Conservation (phyloP, 2,329 filamentous ascomycete genomes). For the Eurotiales sp. region DNA sequence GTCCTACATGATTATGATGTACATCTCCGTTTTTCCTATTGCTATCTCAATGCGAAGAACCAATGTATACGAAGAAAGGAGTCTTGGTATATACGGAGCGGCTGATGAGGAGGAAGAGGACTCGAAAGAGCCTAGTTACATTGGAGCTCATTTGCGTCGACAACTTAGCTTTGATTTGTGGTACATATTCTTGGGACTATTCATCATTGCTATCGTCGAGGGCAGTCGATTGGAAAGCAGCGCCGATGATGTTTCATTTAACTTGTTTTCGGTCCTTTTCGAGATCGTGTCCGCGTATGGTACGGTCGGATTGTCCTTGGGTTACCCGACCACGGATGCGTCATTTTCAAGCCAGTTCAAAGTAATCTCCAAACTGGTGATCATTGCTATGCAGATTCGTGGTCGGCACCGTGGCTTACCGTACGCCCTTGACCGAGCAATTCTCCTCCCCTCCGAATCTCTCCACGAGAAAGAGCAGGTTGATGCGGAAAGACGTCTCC, state of each 20-base stretch:
- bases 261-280: constrained; percentile 69
- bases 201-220: constrained; percentile 88
- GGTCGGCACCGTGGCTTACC: constrained; percentile 63
- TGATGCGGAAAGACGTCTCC: constrained; percentile 46
- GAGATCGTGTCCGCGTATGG: constrained; percentile 90
- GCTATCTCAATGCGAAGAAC: constrained; percentile 91
- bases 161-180: constrained; percentile 97
- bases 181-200: constrained; percentile 92
- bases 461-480: constrained; percentile 58
- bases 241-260: constrained; percentile 54
- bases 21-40: constrained; percentile 94
- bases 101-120: constrained; percentile 56
- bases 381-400: constrained; percentile 64
- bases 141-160: constrained; percentile 83
- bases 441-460: constrained; percentile 64
- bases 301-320: constrained; percentile 86
- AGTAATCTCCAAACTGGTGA: constrained; percentile 62
- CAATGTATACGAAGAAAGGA: constrained; percentile 88
- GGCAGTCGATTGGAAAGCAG: constrained; percentile 63
- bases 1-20: constrained; percentile 98
- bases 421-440: constrained; percentile 66
- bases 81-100: constrained; percentile 64
- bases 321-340: constrained; percentile 70
- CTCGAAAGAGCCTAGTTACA: constrained; percentile 68
- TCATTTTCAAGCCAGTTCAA: constrained; percentile 81